Base-by-base conservation (phyloP, 371 early-diverging fungal species). In the Actinomortierella ambigua region DNA sequence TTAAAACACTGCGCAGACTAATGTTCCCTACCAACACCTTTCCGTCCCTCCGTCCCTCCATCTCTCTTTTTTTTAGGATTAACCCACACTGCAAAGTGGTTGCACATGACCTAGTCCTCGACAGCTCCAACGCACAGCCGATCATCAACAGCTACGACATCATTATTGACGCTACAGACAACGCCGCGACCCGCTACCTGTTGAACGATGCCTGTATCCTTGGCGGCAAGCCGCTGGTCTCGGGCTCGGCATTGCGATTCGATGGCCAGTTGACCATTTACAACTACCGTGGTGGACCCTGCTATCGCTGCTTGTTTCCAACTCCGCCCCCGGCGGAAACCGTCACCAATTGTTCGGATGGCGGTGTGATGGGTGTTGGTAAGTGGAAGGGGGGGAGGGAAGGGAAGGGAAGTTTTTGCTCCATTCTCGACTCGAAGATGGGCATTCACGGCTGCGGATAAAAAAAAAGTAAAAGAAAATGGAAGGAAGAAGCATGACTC, bases 271-370 rank as follows among this genome's bases (percentile, higher is more conserved):
- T 98, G 49, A 93, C 94, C 1, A 84, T 94, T 13, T 95, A 95
- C 77, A 90, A 95, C 68, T 85, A 94, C 69, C 76, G 87, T 20
- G 85, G 83, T 49, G 94, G 96, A 1, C 96, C 98, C 13, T 99
- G 99, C 82, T 99, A 98, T 76, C 88, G 99, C 48, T 99, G 99
- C 76, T 73, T 99, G 51, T 98, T 95, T 79, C 98, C 99, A 3
- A 85, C 69, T 17, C 96, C 94, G 17, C 95, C 97, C 8, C 93
- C 96, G 6, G 80, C 94, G 1, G 94, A 91, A 49, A 84, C 94
- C 14, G 92, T 96, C 27, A 87, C 90, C 17, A 94, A 88, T 73
- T 99, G 99, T 78, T 85, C 90, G 14, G 97, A 97, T 67, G 93
- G 91, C n/a, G 99, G 99, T n/a, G 98, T 99, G 8, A 78, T 99